phyloP scores from a whole-genome alignment of 73 alveolate genomes.

The Paramecium bursaria region DNA sequence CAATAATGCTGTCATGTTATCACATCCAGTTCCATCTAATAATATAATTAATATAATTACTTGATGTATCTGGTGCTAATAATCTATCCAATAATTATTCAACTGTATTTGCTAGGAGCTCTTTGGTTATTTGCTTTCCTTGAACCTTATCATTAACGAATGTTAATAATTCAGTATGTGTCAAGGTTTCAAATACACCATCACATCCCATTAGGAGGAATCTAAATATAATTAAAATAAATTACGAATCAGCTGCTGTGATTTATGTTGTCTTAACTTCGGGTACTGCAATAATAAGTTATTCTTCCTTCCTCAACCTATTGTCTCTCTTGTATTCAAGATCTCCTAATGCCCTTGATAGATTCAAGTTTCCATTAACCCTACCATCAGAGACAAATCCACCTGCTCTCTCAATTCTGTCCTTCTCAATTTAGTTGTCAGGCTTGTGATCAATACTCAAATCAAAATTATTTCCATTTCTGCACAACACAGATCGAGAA shows the following conservation, averaged over 20 bases:
- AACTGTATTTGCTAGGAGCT: slow-evolving; percentile 36
- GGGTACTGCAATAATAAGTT: slow-evolving; percentile 67
- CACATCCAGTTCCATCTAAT: slow-evolving; percentile 84
- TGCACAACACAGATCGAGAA: slow-evolving; percentile 88
- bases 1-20: slow-evolving; percentile 85
- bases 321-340: slow-evolving; percentile 85
- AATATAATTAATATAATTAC: not conserved
- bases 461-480: slow-evolving; percentile 79
- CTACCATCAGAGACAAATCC: slow-evolving; percentile 86
- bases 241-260: slow-evolving; percentile 14
- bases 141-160: slow-evolving; percentile 31
- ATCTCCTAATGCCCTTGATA: slow-evolving; percentile 93
- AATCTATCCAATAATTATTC: slow-evolving; percentile 49
- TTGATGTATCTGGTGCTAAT: slow-evolving; percentile 65
- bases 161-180: slow-evolving; percentile 40
- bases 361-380: slow-evolving; percentile 89
- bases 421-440: slow-evolving; percentile 84
- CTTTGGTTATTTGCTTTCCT: not conserved
- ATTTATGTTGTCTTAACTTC: slow-evolving; percentile 45
- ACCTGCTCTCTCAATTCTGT: slow-evolving; percentile 90
- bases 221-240: slow-evolving; percentile 4
- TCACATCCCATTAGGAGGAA: slow-evolving; percentile 57
- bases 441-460: slow-evolving; percentile 93
- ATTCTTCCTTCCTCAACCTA: slow-evolving; percentile 38
- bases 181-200: slow-evolving; percentile 53